Percentiles rank a stretch among this genome's conserved stretches.
phyloP scores from a whole-genome alignment of 805 yeast genomes.

The Middelhovenomyces tepae region DNA sequence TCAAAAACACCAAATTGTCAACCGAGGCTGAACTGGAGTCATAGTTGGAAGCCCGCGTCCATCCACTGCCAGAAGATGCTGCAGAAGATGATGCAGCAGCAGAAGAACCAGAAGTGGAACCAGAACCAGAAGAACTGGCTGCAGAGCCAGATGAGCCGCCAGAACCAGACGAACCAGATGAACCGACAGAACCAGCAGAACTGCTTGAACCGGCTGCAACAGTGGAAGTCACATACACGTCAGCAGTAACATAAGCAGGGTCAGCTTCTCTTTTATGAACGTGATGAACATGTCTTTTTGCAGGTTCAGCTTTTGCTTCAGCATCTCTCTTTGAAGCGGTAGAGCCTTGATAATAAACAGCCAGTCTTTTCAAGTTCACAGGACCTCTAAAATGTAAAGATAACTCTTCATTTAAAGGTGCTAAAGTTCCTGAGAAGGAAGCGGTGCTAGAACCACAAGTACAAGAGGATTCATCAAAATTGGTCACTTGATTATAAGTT shows the following conservation, averaged over 20 bases:
- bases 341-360: constrained; percentile 61
- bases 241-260: constrained; percentile 59
- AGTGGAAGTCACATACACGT: constrained; percentile 54
- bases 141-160: constrained; percentile 14
- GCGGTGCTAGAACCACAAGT: constrained; percentile 49
- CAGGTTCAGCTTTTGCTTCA: constrained; percentile 17
- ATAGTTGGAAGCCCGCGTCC: constrained; percentile 74
- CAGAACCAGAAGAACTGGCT: constrained; percentile 16
- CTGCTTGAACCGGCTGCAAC: constrained; percentile 23
- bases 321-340: constrained; percentile 50
- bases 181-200: constrained; percentile 18
- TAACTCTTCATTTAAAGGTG: constrained; percentile 81
- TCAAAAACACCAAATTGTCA: constrained; percentile 69
- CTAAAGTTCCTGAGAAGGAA: constrained; percentile 59
- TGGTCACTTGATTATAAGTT: constrained; percentile 67
- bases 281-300: constrained; percentile 34
- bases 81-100: constrained; percentile 30
- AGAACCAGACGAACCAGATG: constrained; percentile 3
- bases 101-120: constrained; percentile 22
- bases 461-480: constrained; percentile 66
- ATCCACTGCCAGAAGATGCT: constrained; percentile 39
- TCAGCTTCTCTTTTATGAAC: constrained; percentile 49
- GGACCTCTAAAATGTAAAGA: constrained; percentile 92
- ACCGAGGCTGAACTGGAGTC: constrained; percentile 54
- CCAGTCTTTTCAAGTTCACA: constrained; percentile 68